These are phyloP conservation scores for Neurospora sp. DNA, from an alignment of 495 filamentous ascomycete genomes.

Conservation along the genomic window DNA sequence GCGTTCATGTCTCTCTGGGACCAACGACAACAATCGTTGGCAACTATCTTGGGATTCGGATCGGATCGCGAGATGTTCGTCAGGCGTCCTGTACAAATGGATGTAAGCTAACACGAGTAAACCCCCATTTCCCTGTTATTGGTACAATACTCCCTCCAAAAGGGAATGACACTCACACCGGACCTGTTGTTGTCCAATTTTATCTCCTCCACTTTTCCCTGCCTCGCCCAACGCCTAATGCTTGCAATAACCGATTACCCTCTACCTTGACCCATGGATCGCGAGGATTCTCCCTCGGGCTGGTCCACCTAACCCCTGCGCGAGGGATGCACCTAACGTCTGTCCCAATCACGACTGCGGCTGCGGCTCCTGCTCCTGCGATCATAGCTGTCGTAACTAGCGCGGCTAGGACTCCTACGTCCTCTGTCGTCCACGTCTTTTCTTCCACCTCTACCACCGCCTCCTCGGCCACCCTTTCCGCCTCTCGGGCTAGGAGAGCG, in stretches of 20 bases:
- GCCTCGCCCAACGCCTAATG: not conserved
- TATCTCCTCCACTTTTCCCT: not conserved
- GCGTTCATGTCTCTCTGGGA: not conserved
- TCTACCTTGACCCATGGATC: not conserved
- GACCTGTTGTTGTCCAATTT: not conserved
- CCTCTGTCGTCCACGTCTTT: conserved; percentile 24
- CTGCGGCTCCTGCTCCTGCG: conserved; percentile 19
- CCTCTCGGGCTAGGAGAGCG: conserved; percentile 26
- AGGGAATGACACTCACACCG: not conserved
- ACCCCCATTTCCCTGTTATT: not conserved
- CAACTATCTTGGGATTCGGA: not conserved
- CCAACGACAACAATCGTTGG: not conserved
- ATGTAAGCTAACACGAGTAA: not conserved
- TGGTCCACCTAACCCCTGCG: not conserved
- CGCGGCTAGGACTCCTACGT: conserved; percentile 52
- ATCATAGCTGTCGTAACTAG: conserved; percentile 42
- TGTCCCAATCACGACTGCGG: conserved; percentile 12
- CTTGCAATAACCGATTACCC: not conserved
- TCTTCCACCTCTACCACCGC: conserved; percentile 23
- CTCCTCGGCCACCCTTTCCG: conserved; percentile 34
- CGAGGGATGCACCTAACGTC: not conserved
- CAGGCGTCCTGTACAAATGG: not conserved
- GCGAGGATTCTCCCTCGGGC: not conserved
- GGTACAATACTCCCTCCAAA: not conserved
- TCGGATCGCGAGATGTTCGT: not conserved